phyloP scores from a whole-genome alignment of 1,139 yeast genomes.

The Sugiyamaella paludigena region DNA sequence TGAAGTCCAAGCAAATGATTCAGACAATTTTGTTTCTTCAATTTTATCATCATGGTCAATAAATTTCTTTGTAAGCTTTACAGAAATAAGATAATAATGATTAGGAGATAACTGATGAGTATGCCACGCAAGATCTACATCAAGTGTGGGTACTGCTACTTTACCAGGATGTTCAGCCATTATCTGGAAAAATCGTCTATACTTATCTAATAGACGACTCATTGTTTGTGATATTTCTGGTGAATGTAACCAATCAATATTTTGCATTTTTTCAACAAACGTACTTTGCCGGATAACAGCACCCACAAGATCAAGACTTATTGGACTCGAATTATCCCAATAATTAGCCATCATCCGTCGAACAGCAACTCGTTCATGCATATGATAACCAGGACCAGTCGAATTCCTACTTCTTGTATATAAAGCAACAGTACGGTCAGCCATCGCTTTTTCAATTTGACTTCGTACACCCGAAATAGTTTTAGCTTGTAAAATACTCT shows the following conservation, averaged over 20 bases:
- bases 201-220: slow-evolving; percentile 32
- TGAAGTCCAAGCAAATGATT: slow-evolving; percentile 32
- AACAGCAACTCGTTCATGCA: slow-evolving; percentile 5
- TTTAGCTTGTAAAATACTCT: too few species aligned
- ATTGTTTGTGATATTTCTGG: slow-evolving; percentile 30
- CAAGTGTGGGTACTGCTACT: slow-evolving; percentile 42
- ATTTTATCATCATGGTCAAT: slow-evolving; percentile 40
- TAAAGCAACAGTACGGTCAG: too few species aligned
- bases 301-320: slow-evolving; percentile 36
- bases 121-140: slow-evolving; percentile 45
- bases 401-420: too few species aligned
- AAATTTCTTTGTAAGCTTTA: slow-evolving; percentile 21
- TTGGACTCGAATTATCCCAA: slow-evolving; percentile 27
- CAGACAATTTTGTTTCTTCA: slow-evolving; percentile 30
- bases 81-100: slow-evolving; percentile 34
- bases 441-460: too few species aligned
- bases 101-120: slow-evolving; percentile 41
- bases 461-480: too few species aligned
- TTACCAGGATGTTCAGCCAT: slow-evolving; percentile 13
- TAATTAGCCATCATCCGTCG: slow-evolving; percentile 21
- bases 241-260: slow-evolving; percentile 37
- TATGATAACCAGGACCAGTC: neutral
- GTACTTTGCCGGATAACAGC: slow-evolving; percentile 39
- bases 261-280: slow-evolving; percentile 39
- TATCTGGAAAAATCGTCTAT: slow-evolving; percentile 33